Conservation (phyloP, 768 basidiomycete genomes). For the Stropharia rugosoannulata region DNA sequence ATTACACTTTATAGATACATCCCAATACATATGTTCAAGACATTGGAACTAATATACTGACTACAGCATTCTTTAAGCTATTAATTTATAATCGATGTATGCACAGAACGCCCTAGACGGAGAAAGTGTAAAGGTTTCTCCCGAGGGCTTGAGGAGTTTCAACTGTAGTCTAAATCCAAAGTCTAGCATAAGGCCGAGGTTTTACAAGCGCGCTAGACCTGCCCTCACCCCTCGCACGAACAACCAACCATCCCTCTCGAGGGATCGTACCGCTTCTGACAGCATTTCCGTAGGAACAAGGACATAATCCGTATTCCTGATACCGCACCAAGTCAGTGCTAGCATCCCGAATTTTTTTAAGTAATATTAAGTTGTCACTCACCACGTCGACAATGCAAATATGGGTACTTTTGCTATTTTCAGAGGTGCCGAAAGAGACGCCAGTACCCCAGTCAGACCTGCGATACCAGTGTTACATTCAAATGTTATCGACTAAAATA, state of each 20-base stretch:
- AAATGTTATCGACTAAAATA: not conserved
- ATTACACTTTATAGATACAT: not conserved
- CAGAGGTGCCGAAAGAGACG: conserved; percentile 52
- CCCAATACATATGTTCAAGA: not conserved
- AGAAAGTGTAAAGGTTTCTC: no score
- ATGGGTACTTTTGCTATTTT: conserved; percentile 51
- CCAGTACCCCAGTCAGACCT: conserved; percentile 60
- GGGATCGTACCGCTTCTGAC: conserved; percentile 36
- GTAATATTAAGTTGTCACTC: conserved; percentile 6
- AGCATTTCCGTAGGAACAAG: conserved; percentile 48
- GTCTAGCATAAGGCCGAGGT: no score
- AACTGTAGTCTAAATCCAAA: no score
- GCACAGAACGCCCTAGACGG: no score
- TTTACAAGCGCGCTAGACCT: conserved; percentile 6
- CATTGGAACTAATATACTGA: not conserved
- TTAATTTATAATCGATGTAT: no score
- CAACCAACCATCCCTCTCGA: conserved; percentile 54
- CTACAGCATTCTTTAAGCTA: no score
- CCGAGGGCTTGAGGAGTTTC: no score
- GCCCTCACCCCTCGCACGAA: conserved; percentile 29
- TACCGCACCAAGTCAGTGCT: not conserved
- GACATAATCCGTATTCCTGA: conserved; percentile 68
- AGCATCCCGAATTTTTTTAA: not conserved
- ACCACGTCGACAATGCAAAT: conserved; percentile 68
- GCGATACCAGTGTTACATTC: not conserved